phyloP scores from a whole-genome alignment of 768 basidiomycete genomes.

The Phylloporus sp. region DNA sequence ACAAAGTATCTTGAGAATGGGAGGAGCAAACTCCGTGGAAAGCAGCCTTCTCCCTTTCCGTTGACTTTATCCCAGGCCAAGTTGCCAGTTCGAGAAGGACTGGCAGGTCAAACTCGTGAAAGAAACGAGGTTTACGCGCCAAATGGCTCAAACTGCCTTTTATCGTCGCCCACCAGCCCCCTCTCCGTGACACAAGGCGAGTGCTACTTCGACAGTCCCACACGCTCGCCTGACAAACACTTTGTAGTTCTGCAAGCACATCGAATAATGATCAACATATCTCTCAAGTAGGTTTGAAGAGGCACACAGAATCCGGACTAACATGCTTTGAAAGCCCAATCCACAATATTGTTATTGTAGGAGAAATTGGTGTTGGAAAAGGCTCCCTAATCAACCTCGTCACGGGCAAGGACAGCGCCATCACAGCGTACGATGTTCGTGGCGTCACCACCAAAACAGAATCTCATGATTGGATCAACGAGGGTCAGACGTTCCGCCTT shows the following conservation, averaged over 20 bases:
- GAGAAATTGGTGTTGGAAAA: conserved; percentile 30
- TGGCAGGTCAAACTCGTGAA: conserved; percentile 11
- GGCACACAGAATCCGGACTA: neutral
- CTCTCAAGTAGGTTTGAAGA: conserved; percentile 1
- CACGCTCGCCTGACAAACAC: neutral
- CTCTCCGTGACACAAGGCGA: conserved; percentile 2
- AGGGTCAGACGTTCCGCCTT: conserved; percentile 21
- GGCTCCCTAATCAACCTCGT: conserved; percentile 31
- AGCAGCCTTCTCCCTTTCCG: too few relatives aligned
- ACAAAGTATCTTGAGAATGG: too few relatives aligned
- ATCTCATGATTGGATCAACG: conserved; percentile 14
- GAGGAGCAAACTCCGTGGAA: too few relatives aligned
- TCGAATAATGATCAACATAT: conserved; percentile 8
- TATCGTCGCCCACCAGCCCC: neutral
- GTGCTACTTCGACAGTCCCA: neutral
- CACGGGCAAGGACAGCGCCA: conserved; percentile 18
- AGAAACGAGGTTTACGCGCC: conserved; percentile 19
- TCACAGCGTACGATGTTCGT: conserved; percentile 18
- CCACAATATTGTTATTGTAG: conserved; percentile 27
- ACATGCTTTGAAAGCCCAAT: conserved; percentile 5
- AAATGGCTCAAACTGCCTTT: conserved; percentile 6
- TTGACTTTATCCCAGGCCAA: too few relatives aligned
- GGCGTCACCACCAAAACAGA: conserved; percentile 22
- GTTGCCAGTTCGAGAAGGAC: conserved; percentile 23
- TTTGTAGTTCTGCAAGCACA: neutral